A percentile compares a stretch with the other conserved stretches of the same genome.
phyloP scores from a whole-genome alignment of 169 alveolate species.

The Plasmodium fragile region DNA sequence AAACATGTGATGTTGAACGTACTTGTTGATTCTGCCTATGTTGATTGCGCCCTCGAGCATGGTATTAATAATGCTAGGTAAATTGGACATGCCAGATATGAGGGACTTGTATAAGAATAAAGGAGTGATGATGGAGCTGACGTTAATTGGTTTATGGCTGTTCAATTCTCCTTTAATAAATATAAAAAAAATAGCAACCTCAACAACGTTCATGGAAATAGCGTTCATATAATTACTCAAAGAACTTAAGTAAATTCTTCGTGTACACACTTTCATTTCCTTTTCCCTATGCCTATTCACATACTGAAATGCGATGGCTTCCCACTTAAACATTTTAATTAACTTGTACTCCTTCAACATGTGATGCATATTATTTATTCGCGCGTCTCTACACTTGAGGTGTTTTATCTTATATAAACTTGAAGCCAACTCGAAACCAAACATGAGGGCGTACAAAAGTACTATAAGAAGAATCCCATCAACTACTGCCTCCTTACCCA shows the following conservation, averaged over 20 bases:
- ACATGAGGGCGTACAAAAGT: constrained; percentile 18
- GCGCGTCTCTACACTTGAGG: constrained; percentile 30
- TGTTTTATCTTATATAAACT: constrained; percentile 29
- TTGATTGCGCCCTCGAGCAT: constrained; percentile 43
- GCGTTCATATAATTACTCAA: constrained; percentile 25
- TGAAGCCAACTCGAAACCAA: constrained; percentile 13
- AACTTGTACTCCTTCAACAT: constrained; percentile 54
- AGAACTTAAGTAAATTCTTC: constrained; percentile 12
- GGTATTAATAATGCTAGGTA: constrained; percentile 45
- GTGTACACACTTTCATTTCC: constrained; percentile 38
- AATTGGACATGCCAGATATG: constrained; percentile 23
- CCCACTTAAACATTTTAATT: constrained; percentile 76
- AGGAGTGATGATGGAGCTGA: constrained; percentile 55
- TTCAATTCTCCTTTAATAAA: constrained; percentile 32
- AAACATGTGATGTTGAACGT: constrained; percentile 24
- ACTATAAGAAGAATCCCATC: background rate
- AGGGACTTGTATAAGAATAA: constrained; percentile 54
- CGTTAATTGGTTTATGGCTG: constrained; percentile 9
- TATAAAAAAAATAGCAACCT: constrained; percentile 49
- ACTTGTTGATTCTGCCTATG: constrained; percentile 37
- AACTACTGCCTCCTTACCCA: constrained; percentile 34
- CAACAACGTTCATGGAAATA: constrained; percentile 30
- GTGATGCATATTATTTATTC: constrained; percentile 69
- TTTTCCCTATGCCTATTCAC: constrained; percentile 27
- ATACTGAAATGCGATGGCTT: constrained; percentile 68